Percentiles rank a stretch among this genome's conserved stretches.
Evolutionary conservation across 805 yeast species (phyloP).

Genomic region (Ogataea henricii): DNA sequence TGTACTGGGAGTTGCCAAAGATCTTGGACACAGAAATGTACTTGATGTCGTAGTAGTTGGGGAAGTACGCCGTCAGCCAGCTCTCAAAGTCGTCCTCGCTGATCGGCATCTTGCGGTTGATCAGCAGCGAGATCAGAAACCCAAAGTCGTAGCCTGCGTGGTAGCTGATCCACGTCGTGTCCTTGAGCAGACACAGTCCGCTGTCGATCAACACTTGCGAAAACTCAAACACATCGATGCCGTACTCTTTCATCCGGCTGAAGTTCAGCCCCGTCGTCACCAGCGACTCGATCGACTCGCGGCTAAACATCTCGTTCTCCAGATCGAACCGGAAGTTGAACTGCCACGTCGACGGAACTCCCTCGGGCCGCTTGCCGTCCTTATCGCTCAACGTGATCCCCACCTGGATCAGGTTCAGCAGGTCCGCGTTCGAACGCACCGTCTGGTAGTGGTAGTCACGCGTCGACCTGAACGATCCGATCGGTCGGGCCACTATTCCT

Average conservation of each 20-base stretch:
- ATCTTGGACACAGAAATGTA: slow-evolving; percentile 37
- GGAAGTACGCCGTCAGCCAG: slow-evolving; percentile 74
- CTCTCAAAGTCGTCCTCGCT: slow-evolving; percentile 76
- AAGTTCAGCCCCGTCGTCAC: slow-evolving; percentile 84
- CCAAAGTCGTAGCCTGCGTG: slow-evolving; percentile 96
- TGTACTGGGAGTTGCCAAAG: slow-evolving; percentile 23
- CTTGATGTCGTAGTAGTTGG: slow-evolving; percentile 82
- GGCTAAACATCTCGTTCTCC: slow-evolving; percentile 78
- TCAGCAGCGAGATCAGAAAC: slow-evolving; percentile 73
- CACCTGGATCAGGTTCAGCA: slow-evolving; percentile 81
- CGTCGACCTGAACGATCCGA: slow-evolving; percentile 87
- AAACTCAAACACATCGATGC: slow-evolving; percentile 78
- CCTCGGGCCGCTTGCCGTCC: slow-evolving; percentile 68
- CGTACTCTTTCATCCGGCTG: slow-evolving; percentile 67
- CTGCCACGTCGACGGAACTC: slow-evolving; percentile 85
- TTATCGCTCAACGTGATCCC: slow-evolving; percentile 75
- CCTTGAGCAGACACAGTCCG: slow-evolving; percentile 74
- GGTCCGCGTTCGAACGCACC: slow-evolving; percentile 85
- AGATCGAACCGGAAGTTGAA: slow-evolving; percentile 87
- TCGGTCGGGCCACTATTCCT: slow-evolving; percentile 94
- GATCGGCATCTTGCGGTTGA: slow-evolving; percentile 75
- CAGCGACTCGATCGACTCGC: slow-evolving; percentile 79
- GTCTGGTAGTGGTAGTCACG: slow-evolving; percentile 96
- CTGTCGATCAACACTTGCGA: slow-evolving; percentile 84
- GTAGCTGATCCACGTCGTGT: slow-evolving; percentile 85